Percentiles rank a stretch among this genome's conserved stretches.
Conservation (phyloP, 257 asterid species). For the Handroanthus guayacan region DNA sequence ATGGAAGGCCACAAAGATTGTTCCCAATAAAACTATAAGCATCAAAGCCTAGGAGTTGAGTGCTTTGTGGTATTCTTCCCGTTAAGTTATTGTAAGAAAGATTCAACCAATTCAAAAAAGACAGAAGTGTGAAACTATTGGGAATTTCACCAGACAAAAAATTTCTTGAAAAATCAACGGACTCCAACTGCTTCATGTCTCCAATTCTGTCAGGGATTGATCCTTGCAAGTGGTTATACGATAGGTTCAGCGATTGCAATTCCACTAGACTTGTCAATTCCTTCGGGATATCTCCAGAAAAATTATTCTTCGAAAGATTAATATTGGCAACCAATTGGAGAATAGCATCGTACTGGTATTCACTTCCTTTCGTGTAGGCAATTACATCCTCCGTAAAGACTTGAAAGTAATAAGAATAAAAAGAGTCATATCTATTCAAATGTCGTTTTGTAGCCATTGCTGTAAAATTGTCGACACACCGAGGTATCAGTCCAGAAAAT, state of each 20-base stretch:
- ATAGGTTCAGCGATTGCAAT: slow-evolving; percentile 41
- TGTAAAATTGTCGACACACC: slow-evolving; percentile 38
- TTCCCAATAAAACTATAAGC: slow-evolving; percentile 38
- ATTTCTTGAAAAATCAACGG: slow-evolving; percentile 47
- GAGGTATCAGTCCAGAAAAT: slow-evolving; percentile 37
- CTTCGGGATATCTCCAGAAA: slow-evolving; percentile 44
- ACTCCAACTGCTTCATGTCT: slow-evolving; percentile 42
- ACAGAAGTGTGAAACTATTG: background rate
- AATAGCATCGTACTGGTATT: slow-evolving; percentile 11
- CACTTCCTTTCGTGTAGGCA: slow-evolving; percentile 35
- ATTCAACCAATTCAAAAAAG: slow-evolving; percentile 34
- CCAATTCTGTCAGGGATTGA: slow-evolving; percentile 35
- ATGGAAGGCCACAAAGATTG: slow-evolving; percentile 43
- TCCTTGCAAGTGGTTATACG: slow-evolving; percentile 38
- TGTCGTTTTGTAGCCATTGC: slow-evolving; percentile 38
- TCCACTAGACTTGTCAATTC: slow-evolving; percentile 40
- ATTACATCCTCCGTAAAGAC: no score
- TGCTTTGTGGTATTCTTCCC: slow-evolving; percentile 45
- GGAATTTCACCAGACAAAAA: slow-evolving; percentile 46
- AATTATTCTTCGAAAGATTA: slow-evolving; percentile 42
- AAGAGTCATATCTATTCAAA: background rate
- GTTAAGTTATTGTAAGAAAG: slow-evolving; percentile 40
- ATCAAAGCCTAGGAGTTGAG: slow-evolving; percentile 22
- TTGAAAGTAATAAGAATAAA: no score
- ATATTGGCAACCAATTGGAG: slow-evolving; percentile 37